A percentile compares a stretch with the other conserved stretches of the same genome.
phyloP scores from a whole-genome alignment of 768 basidiomycete genomes.

The Tricholoma matsutake region DNA sequence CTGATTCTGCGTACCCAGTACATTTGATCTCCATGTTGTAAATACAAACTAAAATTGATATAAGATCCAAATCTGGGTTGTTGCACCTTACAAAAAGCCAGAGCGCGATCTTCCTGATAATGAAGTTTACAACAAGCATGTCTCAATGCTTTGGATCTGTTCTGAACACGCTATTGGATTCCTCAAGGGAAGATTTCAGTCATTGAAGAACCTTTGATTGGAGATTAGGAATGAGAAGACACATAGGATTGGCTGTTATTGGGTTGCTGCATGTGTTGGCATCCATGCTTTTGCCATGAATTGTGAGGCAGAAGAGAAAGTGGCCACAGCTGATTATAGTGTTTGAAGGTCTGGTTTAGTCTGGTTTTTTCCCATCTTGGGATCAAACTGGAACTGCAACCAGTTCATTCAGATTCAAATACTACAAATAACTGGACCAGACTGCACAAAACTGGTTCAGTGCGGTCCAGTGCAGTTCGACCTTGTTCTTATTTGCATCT shows the following conservation, averaged over 20 bases:
- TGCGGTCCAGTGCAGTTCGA: no score
- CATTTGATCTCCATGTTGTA: not conserved
- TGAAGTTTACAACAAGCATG: slow-evolving; percentile 33
- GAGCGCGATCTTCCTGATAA: slow-evolving; percentile 18
- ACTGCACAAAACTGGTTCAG: no score
- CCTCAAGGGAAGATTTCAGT: slow-evolving; percentile 38
- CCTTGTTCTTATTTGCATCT: no score
- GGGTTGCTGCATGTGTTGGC: slow-evolving; percentile 30
- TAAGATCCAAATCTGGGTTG: slow-evolving; percentile 21
- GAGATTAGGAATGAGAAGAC: slow-evolving; percentile 18
- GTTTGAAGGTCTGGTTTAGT: no score
- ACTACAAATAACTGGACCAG: no score
- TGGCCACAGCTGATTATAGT: not conserved
- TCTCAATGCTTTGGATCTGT: slow-evolving; percentile 31
- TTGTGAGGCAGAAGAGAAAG: not conserved
- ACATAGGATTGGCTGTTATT: slow-evolving; percentile 29
- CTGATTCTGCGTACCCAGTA: not conserved
- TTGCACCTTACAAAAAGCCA: slow-evolving; percentile 28
- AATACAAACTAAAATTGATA: not conserved
- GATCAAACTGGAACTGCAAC: no score
- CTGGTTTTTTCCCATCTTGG: no score
- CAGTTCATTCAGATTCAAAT: no score
- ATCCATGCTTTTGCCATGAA: slow-evolving; percentile 12
- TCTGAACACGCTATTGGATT: slow-evolving; percentile 40
- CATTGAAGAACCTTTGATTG: slow-evolving; percentile 27